Evolutionary conservation across 2,329 filamentous ascomycete species (phyloP), one percentile per base, ranked within the genome.

Genomic region (Monosporascus sp.): DNA sequence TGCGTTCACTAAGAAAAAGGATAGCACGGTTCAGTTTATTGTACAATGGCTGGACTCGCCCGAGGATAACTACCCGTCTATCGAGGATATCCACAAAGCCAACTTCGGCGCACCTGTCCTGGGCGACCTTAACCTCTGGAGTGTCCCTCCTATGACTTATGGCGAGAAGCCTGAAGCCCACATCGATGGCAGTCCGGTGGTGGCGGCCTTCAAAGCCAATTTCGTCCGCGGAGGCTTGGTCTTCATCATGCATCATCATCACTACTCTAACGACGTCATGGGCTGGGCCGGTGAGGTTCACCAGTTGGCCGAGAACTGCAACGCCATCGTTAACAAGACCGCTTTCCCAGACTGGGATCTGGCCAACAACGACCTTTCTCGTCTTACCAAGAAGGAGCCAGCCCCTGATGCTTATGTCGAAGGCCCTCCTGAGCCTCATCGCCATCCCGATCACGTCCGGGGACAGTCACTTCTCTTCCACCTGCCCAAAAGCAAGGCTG

Each of bases 261-360:
- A 77, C 52, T 75, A 70, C 49, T 55, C 66, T 44, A 72, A 72
- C 50, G 72, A 76, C 55, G 59, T 72, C 0, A 74, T 71, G 66
- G 73, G 71, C 5, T 75, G 72, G 72, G 64, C 66, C 0, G 63
- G 64, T 3, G 65, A 69, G 11, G 56, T 60, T 0, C 65, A 68
- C 31, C 71, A 75, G 60, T 65, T 76, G 5, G 72, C 73, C 11
- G 71, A 75, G 49, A 74, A 75, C 52, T 77, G 72, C 60, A 56
- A 61, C 38, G 67, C 73, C 4, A 57, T 67, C 11, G 20, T 60
- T 7, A 62, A 69, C 35, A 38, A 58, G 0, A 63, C 65, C 0
- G 7, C 61, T 0, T 65, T 65, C 14, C 70, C 71, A 0, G 6
- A 50, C 0, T 75, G 70, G 69, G 64, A 74, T 41, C 58, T 68